A percentile compares a stretch with the other conserved stretches of the same genome.
phyloP scores from a whole-genome alignment of 202 grass and related monocot species.

The Bolboschoenoplectus hybrid region DNA sequence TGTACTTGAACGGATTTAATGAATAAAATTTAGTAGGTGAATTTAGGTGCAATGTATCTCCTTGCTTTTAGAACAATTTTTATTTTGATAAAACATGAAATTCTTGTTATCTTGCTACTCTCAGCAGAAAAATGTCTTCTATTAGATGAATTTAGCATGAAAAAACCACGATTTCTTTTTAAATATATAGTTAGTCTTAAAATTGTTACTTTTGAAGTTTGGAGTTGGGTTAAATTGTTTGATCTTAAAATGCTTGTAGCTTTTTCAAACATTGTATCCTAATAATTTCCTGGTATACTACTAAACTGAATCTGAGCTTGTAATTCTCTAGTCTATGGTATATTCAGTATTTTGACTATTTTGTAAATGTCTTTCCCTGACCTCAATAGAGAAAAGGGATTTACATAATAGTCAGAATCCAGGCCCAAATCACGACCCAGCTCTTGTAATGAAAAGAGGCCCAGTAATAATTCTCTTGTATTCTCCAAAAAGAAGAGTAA shows the following conservation, averaged over 20 bases:
- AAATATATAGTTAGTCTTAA: neutral
- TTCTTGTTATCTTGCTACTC: neutral
- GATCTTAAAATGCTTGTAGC: neutral
- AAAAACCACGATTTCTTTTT: neutral
- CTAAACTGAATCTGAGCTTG: neutral
- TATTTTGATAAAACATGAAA: constrained; percentile 12
- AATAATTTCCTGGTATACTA: neutral
- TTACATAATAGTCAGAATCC: neutral
- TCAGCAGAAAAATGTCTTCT: neutral
- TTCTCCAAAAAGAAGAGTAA: neutral
- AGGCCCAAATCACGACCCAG: neutral
- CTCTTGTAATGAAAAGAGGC: neutral
- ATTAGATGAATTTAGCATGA: neutral
- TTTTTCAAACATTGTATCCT: neutral
- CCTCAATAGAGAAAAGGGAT: neutral
- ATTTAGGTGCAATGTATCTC: neutral
- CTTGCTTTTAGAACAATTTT: constrained; percentile 3
- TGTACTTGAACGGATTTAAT: neutral
- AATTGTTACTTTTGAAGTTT: neutral
- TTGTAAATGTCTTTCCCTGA: neutral
- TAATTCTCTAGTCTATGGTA: neutral
- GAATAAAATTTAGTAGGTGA: neutral
- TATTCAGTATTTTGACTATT: neutral
- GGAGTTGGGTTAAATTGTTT: neutral
- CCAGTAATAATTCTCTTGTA: neutral